Percentiles rank a stretch among this genome's conserved stretches.
These are phyloP conservation scores for Colletotrichum theobromicola DNA, from an alignment of 2,329 filamentous ascomycete species.

Conservation along the genomic window DNA sequence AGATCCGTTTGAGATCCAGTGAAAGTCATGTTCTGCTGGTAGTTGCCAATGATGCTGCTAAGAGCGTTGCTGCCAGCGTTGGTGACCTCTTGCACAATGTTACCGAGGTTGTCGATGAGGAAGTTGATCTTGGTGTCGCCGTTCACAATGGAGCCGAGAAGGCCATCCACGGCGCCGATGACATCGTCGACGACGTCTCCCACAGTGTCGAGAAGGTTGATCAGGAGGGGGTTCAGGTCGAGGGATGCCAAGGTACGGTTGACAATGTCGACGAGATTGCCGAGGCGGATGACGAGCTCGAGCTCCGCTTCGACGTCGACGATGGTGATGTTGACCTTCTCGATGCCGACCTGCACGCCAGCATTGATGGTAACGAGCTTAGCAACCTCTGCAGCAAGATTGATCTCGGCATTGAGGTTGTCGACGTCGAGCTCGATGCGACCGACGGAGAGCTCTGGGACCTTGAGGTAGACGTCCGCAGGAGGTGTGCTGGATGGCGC, in stretches of 20 bases:
- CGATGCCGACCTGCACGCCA: conserved; percentile 54
- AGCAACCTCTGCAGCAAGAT: conserved; percentile 65
- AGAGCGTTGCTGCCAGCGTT: conserved; percentile 48
- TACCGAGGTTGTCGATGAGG: conserved; percentile 65
- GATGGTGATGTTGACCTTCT: conserved; percentile 65
- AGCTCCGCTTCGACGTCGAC: conserved; percentile 63
- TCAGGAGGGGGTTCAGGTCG: conserved; percentile 66
- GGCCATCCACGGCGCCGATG: conserved; percentile 61
- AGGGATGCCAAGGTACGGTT: conserved; percentile 64
- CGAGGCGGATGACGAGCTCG: conserved; percentile 64
- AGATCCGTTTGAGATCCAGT: conserved; percentile 37
- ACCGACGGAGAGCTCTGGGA: conserved; percentile 63
- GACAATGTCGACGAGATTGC: conserved; percentile 65
- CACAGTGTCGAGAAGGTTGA: conserved; percentile 59
- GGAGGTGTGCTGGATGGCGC: conserved; percentile 36
- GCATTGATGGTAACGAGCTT: conserved; percentile 60
- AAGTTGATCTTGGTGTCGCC: conserved; percentile 59
- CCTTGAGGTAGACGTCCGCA: conserved; percentile 63
- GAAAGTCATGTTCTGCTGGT: conserved; percentile 62
- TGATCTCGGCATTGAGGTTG: conserved; percentile 62
- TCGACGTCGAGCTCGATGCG: conserved; percentile 66
- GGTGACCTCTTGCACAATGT: conserved; percentile 65
- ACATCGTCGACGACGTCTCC: conserved; percentile 57
- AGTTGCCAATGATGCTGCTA: conserved; percentile 62
- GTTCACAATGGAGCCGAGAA: conserved; percentile 63